Evolutionary conservation across 2,329 filamentous ascomycete species (phyloP).

Genomic region (Fusarium papillatum): DNA sequence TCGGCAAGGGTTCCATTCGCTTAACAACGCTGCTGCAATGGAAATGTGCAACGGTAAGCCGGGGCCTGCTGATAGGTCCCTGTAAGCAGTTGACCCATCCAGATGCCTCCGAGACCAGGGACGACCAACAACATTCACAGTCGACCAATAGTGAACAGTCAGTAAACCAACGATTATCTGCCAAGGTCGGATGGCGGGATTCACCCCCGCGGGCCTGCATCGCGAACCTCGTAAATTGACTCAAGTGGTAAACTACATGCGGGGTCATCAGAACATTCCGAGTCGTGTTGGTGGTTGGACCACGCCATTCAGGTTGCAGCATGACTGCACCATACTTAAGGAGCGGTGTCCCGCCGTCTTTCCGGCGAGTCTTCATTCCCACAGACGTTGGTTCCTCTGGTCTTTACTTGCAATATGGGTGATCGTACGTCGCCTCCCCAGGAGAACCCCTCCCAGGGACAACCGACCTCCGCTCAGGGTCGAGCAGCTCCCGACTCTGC

Average conservation of each 20-base stretch:
- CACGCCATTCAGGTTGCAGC: not conserved
- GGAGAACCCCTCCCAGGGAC: not conserved
- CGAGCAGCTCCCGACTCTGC: not conserved
- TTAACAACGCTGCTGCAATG: not conserved
- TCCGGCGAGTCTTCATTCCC: too few species aligned
- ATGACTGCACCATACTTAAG: not conserved
- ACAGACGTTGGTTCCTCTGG: not conserved
- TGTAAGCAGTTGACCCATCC: not conserved
- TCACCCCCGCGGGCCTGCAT: not conserved
- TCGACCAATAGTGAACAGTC: not conserved
- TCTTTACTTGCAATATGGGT: not conserved
- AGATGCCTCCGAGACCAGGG: not conserved
- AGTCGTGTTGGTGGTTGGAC: not conserved
- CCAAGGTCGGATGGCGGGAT: not conserved
- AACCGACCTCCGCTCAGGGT: not conserved
- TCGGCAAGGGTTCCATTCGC: not conserved
- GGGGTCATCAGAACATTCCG: not conserved
- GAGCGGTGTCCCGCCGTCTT: not conserved
- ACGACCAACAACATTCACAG: not conserved
- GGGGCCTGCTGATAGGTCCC: not conserved
- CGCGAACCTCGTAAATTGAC: not conserved
- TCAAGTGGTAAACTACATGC: not conserved
- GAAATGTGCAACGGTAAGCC: not conserved
- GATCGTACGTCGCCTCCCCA: not conserved
- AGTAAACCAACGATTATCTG: not conserved